These are phyloP conservation scores for Candida vartiovaarae DNA, from an alignment of 805 yeast species.

Conservation along the genomic window DNA sequence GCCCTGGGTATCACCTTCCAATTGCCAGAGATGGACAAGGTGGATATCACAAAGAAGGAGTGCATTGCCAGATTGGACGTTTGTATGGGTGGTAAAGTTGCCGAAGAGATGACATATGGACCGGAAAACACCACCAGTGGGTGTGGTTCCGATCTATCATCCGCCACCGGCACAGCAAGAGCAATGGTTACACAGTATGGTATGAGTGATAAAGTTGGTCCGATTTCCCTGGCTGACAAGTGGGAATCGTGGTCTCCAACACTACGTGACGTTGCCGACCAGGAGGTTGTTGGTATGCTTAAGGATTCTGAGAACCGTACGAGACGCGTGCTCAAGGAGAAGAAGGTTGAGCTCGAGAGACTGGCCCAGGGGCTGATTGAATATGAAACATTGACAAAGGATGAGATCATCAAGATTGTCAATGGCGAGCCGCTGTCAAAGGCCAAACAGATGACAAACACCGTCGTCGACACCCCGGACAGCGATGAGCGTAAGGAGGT, in stretches of 20 bases:
- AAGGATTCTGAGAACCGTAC: conserved; percentile 77
- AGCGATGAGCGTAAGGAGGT: conserved; percentile 37
- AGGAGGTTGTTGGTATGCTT: conserved; percentile 75
- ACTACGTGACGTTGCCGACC: conserved; percentile 84
- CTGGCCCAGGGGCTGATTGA: conserved; percentile 90
- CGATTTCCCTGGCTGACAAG: conserved; percentile 79
- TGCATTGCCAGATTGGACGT: conserved; percentile 91
- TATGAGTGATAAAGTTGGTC: conserved; percentile 92
- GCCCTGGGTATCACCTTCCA: conserved; percentile 97
- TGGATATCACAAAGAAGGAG: conserved; percentile 84
- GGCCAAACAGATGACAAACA: conserved; percentile 64
- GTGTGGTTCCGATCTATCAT: conserved; percentile 84
- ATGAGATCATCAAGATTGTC: conserved; percentile 82
- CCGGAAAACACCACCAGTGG: conserved; percentile 91
- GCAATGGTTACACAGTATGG: conserved; percentile 97
- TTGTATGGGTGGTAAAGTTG: conserved; percentile 98
- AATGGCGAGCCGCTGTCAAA: conserved; percentile 70
- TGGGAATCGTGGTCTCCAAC: conserved; percentile 95
- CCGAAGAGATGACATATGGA: conserved; percentile 91
- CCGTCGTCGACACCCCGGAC: conserved; percentile 55
- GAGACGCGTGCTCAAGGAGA: conserved; percentile 53
- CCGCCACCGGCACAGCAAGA: conserved; percentile 88
- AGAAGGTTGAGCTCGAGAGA: conserved; percentile 66
- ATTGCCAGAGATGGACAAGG: conserved; percentile 96
- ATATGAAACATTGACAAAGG: conserved; percentile 88